These are phyloP conservation scores for Claviceps sp. DNA, from an alignment of 2,329 filamentous ascomycete species.

Conservation along the genomic window DNA sequence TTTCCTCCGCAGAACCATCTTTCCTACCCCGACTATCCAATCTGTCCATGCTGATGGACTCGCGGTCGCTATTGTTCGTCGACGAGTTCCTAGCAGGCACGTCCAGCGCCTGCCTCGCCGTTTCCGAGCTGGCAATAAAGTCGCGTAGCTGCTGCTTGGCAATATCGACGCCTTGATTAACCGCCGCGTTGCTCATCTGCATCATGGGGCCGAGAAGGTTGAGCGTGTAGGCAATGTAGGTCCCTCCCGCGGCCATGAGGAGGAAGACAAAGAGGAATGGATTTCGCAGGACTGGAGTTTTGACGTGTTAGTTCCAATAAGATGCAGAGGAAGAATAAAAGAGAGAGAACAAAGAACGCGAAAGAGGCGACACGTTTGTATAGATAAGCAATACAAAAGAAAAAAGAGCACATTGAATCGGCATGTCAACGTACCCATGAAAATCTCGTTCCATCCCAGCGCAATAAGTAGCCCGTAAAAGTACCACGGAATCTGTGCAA, in stretches of 20 bases:
- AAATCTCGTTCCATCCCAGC: constrained; percentile 96
- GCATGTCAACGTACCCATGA: constrained; percentile 55
- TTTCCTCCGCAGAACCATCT: constrained; percentile 27
- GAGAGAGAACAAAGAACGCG: too few species aligned
- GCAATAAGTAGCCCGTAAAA: constrained; percentile 84
- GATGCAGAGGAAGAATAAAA: not conserved
- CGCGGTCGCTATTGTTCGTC: constrained; percentile 23
- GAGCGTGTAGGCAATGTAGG: constrained; percentile 83
- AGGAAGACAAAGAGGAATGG: constrained; percentile 86
- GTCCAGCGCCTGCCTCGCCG: constrained; percentile 67
- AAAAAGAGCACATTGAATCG: not conserved
- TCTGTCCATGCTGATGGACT: constrained; percentile 43
- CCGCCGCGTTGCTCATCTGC: constrained; percentile 86
- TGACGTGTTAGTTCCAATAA: too few species aligned
- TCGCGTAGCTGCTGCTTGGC: constrained; percentile 84
- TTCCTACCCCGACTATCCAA: constrained; percentile 47
- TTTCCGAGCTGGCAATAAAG: constrained; percentile 79
- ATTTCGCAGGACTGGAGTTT: constrained; percentile 68
- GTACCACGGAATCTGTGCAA: constrained; percentile 86
- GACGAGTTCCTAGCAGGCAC: constrained; percentile 38
- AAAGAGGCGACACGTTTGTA: too few species aligned
- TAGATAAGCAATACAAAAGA: not conserved
- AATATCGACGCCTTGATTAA: constrained; percentile 74
- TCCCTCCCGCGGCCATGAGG: constrained; percentile 59
- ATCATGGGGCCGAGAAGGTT: constrained; percentile 94